These are phyloP conservation scores for Zygotorulaspora chibaensis DNA, from an alignment of 805 yeast species.

Conservation along the genomic window DNA sequence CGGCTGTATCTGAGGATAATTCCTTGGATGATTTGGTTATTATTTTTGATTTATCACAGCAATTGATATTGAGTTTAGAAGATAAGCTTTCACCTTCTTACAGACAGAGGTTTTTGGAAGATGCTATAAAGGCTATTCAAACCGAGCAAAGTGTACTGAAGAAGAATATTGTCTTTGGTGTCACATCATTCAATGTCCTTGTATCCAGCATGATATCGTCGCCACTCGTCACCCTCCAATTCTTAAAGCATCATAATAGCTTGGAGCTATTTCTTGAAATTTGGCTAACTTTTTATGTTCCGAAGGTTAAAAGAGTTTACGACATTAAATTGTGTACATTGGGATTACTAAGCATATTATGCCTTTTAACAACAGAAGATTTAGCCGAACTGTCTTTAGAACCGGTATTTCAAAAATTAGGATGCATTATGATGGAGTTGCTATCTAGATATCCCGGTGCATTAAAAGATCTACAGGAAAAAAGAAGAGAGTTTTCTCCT, in stretches of 20 bases:
- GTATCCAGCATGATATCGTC: constrained; percentile 62
- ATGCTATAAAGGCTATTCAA: constrained; percentile 38
- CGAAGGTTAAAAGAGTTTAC: constrained; percentile 60
- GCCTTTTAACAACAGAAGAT: constrained; percentile 29
- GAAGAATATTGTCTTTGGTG: constrained; percentile 31
- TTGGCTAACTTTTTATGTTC: constrained; percentile 36
- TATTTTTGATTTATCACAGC: constrained; percentile 62
- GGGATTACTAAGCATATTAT: constrained; percentile 54
- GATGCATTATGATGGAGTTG: constrained; percentile 47
- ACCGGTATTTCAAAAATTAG: constrained; percentile 44
- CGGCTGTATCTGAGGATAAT: constrained; percentile 43
- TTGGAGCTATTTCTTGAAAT: constrained; percentile 50
- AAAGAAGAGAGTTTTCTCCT: constrained; percentile 50
- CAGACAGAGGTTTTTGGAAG: constrained; percentile 44
- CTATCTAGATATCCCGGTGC: constrained; percentile 69
- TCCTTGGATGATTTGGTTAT: constrained; percentile 53
- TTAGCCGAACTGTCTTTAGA: constrained; percentile 35
- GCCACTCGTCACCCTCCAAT: constrained; percentile 47
- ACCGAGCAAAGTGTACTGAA: constrained; percentile 25
- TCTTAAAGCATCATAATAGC: constrained; percentile 44
- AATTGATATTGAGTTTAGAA: constrained; percentile 56
- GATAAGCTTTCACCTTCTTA: constrained; percentile 40
- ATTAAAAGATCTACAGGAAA: constrained; percentile 56
- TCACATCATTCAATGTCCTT: constrained; percentile 47
- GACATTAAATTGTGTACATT: constrained; percentile 74